A percentile compares a stretch with the other conserved stretches of the same genome.
phyloP scores from a whole-genome alignment of 352 stramenopile genomes.

The Phytophthora cryptogea region DNA sequence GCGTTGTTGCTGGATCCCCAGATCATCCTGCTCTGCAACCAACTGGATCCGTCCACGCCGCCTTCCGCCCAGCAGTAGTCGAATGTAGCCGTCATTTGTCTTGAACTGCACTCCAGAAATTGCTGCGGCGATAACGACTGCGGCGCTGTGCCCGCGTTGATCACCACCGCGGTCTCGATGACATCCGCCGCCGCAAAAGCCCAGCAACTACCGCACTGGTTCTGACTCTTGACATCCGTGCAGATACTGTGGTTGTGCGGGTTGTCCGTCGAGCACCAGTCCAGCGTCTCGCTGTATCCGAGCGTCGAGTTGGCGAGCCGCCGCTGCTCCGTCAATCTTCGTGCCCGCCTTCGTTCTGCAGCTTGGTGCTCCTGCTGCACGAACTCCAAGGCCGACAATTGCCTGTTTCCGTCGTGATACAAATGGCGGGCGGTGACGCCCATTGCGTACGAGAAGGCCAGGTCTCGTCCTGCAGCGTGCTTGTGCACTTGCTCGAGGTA shows the following conservation, averaged over 20 bases:
- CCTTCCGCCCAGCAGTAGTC: conserved; percentile 74
- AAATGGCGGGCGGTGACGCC: conserved; percentile 73
- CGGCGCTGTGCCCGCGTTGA: conserved; percentile 45
- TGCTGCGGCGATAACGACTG: conserved; percentile 79
- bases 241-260: conserved; percentile 65
- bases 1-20: conserved; percentile 75
- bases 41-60: conserved; percentile 52
- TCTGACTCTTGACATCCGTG: conserved; percentile 77
- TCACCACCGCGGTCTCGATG: conserved; percentile 75
- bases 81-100: conserved; percentile 70
- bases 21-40: conserved; percentile 69
- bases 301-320: conserved; percentile 28
- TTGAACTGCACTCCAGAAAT: conserved; percentile 77
- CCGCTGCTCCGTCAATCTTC: conserved; percentile 16
- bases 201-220: conserved; percentile 84
- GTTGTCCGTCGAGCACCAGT: conserved; percentile 84
- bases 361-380: conserved; percentile 63
- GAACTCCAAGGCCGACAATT: conserved; percentile 51
- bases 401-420: conserved; percentile 50
- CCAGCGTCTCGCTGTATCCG: conserved; percentile 42
- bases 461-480: conserved; percentile 39
- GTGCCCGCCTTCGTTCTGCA: conserved; percentile 35
- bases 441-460: conserved; percentile 64
- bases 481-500: conserved; percentile 75
- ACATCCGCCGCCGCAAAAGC: conserved; percentile 77